Evolutionary conservation across 2,329 filamentous ascomycete genomes (phyloP), one percentile per base, ranked within the genome.

Genomic region (Hymenoscyphus linearis): DNA sequence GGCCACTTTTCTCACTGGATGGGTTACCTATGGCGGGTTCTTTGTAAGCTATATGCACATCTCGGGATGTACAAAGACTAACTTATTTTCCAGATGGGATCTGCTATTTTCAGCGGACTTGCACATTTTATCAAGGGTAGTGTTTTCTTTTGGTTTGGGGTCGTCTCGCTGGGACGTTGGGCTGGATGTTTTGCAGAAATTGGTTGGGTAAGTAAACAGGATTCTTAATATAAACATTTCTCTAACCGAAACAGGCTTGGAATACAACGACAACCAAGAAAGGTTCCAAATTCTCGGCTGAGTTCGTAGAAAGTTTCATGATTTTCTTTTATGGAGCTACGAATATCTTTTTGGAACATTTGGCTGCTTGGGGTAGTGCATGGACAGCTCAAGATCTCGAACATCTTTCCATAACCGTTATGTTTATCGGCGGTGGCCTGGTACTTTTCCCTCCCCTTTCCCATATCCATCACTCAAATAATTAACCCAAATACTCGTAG

Each of bases 61-160:
- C 25, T 27, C 52, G 36, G 22, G 13, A 35, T 27, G 31, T 35
- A 7, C 18, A 37, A 27, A 54, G 35, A 47, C n/a, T 57, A 44
- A 69, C 47, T 50, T 50, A 16, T 1, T 3, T 12, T 37, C 22
- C 66, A 92, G 88, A 86, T 88, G 73, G 88, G 83, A 4, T 74
- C 74, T 25, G 79, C 80, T 2, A 78, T 97, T 61, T 81, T 93
- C 78, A 93, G 87, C 67, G 91, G 93, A 1, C 80, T 97, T 50
- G 93, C 93, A 7, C 93, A 98, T 72, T 96, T 91, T 78, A 86
- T 97, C 74, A 98, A 98, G 74, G 93, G 93, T 53, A 90, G 90
- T 3, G 89, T 98, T 59, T 98, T 98, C 79, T 91, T 97, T 77
- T 95, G 91, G 87, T 90, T 96, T 65, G 93, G 93, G 9, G 76